A percentile compares a stretch with the other conserved stretches of the same genome.
Evolutionary conservation across 148 eudicot genomes (phyloP).

Genomic region (Vaccinium darrowii): DNA sequence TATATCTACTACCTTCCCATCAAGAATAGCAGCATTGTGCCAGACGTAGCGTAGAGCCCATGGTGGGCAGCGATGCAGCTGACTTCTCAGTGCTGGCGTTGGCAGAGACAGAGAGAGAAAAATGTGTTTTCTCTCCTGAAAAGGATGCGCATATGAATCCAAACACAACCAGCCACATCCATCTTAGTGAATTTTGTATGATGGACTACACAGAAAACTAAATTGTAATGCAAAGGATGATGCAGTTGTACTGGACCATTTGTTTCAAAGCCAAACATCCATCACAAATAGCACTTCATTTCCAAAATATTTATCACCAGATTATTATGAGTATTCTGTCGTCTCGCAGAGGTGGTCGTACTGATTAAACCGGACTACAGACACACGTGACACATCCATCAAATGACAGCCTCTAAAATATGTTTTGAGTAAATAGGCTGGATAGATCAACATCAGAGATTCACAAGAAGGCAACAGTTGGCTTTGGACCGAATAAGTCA

Average conservation of each 20-base stretch:
- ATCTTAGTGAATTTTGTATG: neutral
- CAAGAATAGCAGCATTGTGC: constrained; percentile 47
- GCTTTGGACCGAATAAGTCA: neutral
- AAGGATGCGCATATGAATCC: no score
- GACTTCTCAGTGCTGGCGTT: constrained; percentile 43
- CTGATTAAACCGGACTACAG: neutral
- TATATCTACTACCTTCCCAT: constrained; percentile 40
- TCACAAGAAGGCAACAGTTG: neutral
- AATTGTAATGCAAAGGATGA: neutral
- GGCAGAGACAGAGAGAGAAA: constrained; percentile 31
- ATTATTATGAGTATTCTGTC: neutral
- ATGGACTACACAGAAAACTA: neutral
- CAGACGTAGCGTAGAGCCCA: constrained; percentile 48
- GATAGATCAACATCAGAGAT: constrained; percentile 38
- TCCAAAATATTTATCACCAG: neutral
- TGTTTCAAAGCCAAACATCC: neutral
- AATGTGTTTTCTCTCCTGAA: neutral
- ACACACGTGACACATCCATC: neutral
- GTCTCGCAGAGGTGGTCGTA: neutral
- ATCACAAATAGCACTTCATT: neutral
- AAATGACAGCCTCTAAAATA: neutral
- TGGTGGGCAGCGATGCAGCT: constrained; percentile 70
- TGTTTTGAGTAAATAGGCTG: neutral
- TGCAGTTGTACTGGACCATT: neutral
- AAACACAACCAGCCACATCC: no score